Percentiles rank a stretch among this genome's conserved stretches.
These are phyloP conservation scores for Aspergillus hancockii DNA, from an alignment of 495 filamentous ascomycete genomes.

Conservation along the genomic window DNA sequence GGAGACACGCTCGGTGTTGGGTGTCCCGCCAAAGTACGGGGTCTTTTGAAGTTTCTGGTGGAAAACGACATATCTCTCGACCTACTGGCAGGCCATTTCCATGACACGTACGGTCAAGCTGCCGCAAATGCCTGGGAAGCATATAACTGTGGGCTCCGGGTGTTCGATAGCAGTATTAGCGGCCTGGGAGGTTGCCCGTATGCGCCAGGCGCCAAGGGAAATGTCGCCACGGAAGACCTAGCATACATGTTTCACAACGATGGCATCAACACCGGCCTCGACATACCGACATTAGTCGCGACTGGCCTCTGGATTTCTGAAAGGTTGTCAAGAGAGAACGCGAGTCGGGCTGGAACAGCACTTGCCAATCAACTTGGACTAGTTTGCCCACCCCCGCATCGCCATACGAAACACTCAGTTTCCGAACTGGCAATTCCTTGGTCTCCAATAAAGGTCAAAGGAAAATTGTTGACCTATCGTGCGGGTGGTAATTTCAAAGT, in stretches of 20 bases:
- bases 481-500: conserved; percentile 33
- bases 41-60: conserved; percentile 30
- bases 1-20: conserved; percentile 48
- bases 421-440: conserved; percentile 1
- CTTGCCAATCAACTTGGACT: conserved; percentile 19
- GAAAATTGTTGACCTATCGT: conserved; percentile 23
- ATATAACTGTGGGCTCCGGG: conserved; percentile 39
- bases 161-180: conserved; percentile 46
- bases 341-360: conserved; percentile 36
- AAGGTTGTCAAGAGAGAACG: conserved; percentile 25
- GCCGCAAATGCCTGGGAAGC: conserved; percentile 45
- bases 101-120: conserved; percentile 48
- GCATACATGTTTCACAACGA: conserved; percentile 43
- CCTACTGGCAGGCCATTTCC: conserved; percentile 46
- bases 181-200: conserved; percentile 51
- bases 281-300: conserved; percentile 32
- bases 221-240: conserved; percentile 45
- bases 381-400: not conserved
- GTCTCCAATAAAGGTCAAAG: conserved; percentile 14
- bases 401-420: not conserved
- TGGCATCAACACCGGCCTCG: conserved; percentile 40
- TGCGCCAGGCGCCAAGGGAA: conserved; percentile 48
- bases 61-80: conserved; percentile 26
- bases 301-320: conserved; percentile 43
- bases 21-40: conserved; percentile 29